Percentiles rank a stretch among this genome's conserved stretches.
phyloP scores from a whole-genome alignment of 768 basidiomycete species.

The Auricularia sp. region DNA sequence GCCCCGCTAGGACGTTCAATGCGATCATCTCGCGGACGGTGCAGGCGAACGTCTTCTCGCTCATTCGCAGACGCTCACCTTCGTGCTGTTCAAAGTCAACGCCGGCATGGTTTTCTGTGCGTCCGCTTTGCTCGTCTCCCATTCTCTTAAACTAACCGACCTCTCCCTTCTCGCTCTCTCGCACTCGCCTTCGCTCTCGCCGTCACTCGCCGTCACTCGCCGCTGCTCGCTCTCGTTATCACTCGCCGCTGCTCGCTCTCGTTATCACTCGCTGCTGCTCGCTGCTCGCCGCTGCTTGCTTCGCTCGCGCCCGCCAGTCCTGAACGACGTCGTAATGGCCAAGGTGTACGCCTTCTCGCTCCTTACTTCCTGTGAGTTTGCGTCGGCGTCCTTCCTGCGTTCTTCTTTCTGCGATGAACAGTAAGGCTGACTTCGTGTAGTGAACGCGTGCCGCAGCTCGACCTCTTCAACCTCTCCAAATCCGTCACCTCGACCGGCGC shows the following conservation, averaged over 20 bases:
- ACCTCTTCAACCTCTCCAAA: background rate
- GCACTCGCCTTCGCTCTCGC: no score
- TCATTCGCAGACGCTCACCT: background rate
- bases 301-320: background rate
- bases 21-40: constrained; percentile 1
- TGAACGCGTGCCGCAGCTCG: background rate
- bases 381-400: no score
- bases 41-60: constrained; percentile 1
- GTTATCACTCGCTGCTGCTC: no score
- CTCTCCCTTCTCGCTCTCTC: no score
- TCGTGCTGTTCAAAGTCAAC: background rate
- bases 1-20: background rate
- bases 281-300: no score
- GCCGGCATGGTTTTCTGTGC: background rate
- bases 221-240: no score
- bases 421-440: background rate
- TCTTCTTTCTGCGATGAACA: background rate
- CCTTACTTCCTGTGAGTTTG: background rate
- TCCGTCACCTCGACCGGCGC: background rate
- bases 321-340: background rate
- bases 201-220: no score
- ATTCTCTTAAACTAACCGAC: no score
- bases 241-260: no score
- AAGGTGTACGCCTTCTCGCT: background rate
- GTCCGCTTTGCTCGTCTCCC: no score